phyloP scores from a whole-genome alignment of 2,329 filamentous ascomycete genomes.

The Diplocarpon rosae region DNA sequence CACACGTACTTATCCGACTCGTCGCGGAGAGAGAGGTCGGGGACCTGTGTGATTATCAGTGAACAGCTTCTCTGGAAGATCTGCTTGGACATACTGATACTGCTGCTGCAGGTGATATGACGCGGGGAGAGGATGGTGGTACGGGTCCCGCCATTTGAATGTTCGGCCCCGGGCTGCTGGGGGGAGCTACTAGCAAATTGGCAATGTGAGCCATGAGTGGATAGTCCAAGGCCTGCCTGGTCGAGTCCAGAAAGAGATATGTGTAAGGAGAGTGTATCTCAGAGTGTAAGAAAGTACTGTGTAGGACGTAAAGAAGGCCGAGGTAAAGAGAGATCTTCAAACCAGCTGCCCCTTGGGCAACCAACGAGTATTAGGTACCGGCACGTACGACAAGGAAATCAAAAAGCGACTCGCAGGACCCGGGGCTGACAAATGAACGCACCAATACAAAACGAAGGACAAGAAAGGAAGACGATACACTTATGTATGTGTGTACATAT shows the following conservation, averaged over 20 bases:
- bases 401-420: too few species aligned
- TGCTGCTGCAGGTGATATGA: slow-evolving; percentile 14
- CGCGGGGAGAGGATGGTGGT: slow-evolving; percentile 31
- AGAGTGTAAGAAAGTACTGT: not conserved
- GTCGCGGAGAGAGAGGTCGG: slow-evolving; percentile 10
- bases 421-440: too few species aligned
- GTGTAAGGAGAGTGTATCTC: slow-evolving; percentile 7
- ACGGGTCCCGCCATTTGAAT: slow-evolving; percentile 41
- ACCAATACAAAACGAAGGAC: too few species aligned
- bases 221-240: slow-evolving; percentile 11
- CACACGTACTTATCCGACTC: slow-evolving; percentile 41
- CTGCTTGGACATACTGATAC: slow-evolving; percentile 18
- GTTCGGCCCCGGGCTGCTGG: slow-evolving; percentile 28
- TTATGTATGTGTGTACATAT: too few species aligned
- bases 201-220: slow-evolving; percentile 50
- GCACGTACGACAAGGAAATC: too few species aligned
- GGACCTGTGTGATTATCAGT: slow-evolving; percentile 17
- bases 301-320: slow-evolving; percentile 1
- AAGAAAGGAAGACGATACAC: too few species aligned
- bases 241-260: slow-evolving; percentile 6
- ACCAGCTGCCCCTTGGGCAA: not conserved
- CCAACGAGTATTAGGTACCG: too few species aligned
- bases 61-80: not conserved
- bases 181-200: slow-evolving; percentile 40
- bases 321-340: slow-evolving; percentile 9